Percentiles rank a stretch among this genome's conserved stretches.
These are phyloP conservation scores for Pichia deserticola DNA, from an alignment of 805 yeast genomes.

Conservation along the genomic window DNA sequence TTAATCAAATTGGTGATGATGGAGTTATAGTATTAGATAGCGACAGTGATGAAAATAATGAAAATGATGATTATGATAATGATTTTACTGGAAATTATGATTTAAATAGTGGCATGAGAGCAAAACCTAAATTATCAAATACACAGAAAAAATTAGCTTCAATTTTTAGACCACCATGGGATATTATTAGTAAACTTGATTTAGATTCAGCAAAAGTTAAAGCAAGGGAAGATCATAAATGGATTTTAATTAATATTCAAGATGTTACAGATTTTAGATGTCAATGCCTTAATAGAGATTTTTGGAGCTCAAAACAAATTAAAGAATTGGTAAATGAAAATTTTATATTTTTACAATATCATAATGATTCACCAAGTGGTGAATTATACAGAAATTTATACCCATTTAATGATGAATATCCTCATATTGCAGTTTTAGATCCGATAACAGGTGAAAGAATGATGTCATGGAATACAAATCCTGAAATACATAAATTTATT, in stretches of 20 bases:
- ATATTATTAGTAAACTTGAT: slow-evolving; percentile 59
- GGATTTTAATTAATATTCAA: slow-evolving; percentile 87
- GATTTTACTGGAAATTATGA: slow-evolving; percentile 24
- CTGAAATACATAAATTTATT: slow-evolving; percentile 52
- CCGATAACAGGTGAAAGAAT: slow-evolving; percentile 94
- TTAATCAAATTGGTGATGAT: slow-evolving; percentile 47
- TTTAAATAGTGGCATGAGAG: slow-evolving; percentile 1
- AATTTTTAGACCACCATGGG: slow-evolving; percentile 91
- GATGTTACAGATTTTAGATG: slow-evolving; percentile 80
- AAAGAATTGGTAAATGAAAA: slow-evolving; percentile 57
- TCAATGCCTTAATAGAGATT: slow-evolving; percentile 85
- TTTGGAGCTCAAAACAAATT: slow-evolving; percentile 70
- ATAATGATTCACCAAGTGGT: slow-evolving; percentile 70
- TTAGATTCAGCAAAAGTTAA: slow-evolving; percentile 66
- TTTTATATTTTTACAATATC: slow-evolving; percentile 83
- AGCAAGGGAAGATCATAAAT: slow-evolving; percentile 60
- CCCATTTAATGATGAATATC: slow-evolving; percentile 56
- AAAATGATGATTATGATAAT: slow-evolving; percentile 22
- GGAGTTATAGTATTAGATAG: slow-evolving; percentile 29
- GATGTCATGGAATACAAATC: slow-evolving; percentile 67
- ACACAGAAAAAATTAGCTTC: slow-evolving; percentile 67
- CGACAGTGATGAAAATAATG: slow-evolving; percentile 33
- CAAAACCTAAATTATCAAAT: slow-evolving; percentile 24
- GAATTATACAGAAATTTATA: slow-evolving; percentile 65
- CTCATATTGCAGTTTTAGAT: slow-evolving; percentile 88